Conservation (phyloP, 176 grass and related monocot genomes). For the Stipa capillata region DNA sequence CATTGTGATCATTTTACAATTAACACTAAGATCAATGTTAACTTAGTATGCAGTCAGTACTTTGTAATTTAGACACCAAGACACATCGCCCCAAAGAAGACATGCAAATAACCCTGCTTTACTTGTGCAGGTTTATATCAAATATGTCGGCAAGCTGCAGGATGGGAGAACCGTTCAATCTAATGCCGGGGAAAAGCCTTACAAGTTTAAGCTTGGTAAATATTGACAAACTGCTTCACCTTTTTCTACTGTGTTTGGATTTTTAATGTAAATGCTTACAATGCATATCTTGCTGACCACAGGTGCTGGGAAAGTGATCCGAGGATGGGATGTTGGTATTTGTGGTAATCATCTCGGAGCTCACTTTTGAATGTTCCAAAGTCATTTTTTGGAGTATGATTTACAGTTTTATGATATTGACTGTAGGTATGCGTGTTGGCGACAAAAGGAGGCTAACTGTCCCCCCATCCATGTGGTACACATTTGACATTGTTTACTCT, state of each 20-base stretch:
- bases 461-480: slow-evolving; percentile 67
- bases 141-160: slow-evolving; percentile 61
- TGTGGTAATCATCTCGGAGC: slow-evolving; percentile 36
- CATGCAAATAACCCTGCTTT: background rate
- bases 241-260: background rate
- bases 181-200: background rate
- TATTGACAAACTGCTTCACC: background rate
- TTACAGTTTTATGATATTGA: background rate
- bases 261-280: background rate
- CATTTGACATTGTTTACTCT: background rate
- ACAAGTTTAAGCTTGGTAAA: slow-evolving; percentile 70
- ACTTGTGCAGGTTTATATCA: background rate
- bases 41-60: background rate
- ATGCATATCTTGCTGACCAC: slow-evolving; percentile 1
- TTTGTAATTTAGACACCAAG: background rate
- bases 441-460: slow-evolving; percentile 54
- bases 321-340: slow-evolving; percentile 88
- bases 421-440: slow-evolving; percentile 76
- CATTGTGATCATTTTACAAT: background rate
- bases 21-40: background rate
- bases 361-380: background rate
- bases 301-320: slow-evolving; percentile 81
- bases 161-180: background rate
- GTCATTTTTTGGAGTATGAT: background rate
- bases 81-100: background rate